Conservation (phyloP, 2,329 filamentous ascomycete species). For the Ophiobolus disseminans region DNA sequence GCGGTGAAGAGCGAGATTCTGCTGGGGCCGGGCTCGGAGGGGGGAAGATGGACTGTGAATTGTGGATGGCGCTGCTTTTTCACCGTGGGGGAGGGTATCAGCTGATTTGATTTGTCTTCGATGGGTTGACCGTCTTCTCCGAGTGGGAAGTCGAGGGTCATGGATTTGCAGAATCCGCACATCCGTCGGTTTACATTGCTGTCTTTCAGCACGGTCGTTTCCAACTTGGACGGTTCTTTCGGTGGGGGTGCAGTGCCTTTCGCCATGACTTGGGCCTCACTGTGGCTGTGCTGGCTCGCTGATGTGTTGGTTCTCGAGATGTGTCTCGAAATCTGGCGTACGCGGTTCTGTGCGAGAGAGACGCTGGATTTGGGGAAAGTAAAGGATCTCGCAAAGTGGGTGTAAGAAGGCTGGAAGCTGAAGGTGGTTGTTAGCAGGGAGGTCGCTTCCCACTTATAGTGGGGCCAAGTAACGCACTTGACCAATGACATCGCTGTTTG, state of each 20-base stretch:
- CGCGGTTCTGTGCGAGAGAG: slow-evolving; percentile 5
- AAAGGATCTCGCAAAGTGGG: slow-evolving; percentile 10
- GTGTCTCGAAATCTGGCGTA: slow-evolving; percentile 9
- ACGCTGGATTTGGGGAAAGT: slow-evolving; percentile 14
- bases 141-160: no score
- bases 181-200: no score
- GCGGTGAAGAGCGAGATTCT: slow-evolving; percentile 63
- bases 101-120: slow-evolving; percentile 29
- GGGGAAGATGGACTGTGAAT: no score
- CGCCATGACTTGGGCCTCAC: slow-evolving; percentile 6
- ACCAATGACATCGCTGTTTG: slow-evolving; percentile 15
- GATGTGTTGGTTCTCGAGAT: slow-evolving; percentile 13
- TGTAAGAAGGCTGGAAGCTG: slow-evolving; percentile 22
- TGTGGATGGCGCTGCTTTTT: no score
- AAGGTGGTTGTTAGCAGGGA: slow-evolving; percentile 10
- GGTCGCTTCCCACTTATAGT: slow-evolving; percentile 8
- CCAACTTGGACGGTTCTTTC: no score
- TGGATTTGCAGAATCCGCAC: no score
- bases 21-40: slow-evolving; percentile 18
- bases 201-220: no score
- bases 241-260: slow-evolving; percentile 1
- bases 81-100: slow-evolving; percentile 20
- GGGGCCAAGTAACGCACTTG: slow-evolving; percentile 17
- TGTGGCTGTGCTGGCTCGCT: slow-evolving; percentile 1
- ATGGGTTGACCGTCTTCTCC: no score